Base-by-base conservation (phyloP, 306 rosid genomes). In the Pterocarpus macrocarpus region DNA sequence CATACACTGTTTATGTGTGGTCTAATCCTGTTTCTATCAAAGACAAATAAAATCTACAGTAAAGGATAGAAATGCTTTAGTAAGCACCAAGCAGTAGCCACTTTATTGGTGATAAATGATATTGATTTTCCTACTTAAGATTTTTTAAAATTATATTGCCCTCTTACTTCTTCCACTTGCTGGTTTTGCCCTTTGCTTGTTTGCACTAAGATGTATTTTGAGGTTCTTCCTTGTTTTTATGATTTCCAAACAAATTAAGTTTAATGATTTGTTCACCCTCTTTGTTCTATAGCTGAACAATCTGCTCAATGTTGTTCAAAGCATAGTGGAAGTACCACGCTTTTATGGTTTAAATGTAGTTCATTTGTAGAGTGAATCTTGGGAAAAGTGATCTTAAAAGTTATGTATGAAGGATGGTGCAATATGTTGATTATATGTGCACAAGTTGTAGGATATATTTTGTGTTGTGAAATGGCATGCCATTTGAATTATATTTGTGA, bases 391-490 rank as follows among this genome's bases (percentile, higher is more conserved):
- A 16, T 49, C 12, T 5, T 63, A 66, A 32, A 22, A 44, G 53
- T 73, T 49, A 56, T 33, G 52, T 61, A 65, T 44, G 56, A 70
- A 69, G 22, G 69, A 58, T 62, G 39, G 34, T 63, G 64, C 69
- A 65, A 14, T 9, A 50, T 22, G 69, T 45, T 71, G 56, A 56
- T 52, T 28, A 28, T 50, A 70, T 74, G 57, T 2, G 55, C 59
- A 35, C 36, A 50, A 57, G 57, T 75, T 39, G 34, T 64, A 62
- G 14, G 68, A 66, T 66, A 52, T 52, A 61, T 66, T 15, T 64
- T 61, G 43, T 52, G 75, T 57, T 77, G 47, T 80, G 39, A 57
- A 55, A 77, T 84, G 55, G 4, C 36, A 66, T 38, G 44, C 62
- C 49, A n/a, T 57, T 77, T 73, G 63, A 61, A 35, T 62, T 83